phyloP scores from a whole-genome alignment of 1,139 yeast genomes.

The Kodamaea fungicola region DNA sequence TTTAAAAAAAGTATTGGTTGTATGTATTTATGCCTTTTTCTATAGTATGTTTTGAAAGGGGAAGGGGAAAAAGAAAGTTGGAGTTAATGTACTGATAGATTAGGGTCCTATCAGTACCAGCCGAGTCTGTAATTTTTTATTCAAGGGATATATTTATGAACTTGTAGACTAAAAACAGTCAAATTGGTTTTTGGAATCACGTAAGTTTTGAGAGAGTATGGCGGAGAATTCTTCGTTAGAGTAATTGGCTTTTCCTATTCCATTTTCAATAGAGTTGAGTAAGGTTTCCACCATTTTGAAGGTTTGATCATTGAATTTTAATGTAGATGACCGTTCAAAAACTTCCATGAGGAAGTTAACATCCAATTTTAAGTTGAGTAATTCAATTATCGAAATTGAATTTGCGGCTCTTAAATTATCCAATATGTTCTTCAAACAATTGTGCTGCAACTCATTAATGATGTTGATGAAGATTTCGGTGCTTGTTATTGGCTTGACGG shows the following conservation, averaged over 20 bases:
- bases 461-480: conserved; percentile 34
- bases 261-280: conserved; percentile 30
- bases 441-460: conserved; percentile 39
- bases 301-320: conserved; percentile 36
- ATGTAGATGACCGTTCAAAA: conserved; percentile 34
- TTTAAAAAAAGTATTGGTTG: not conserved
- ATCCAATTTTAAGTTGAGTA: conserved; percentile 33
- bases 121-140: not conserved
- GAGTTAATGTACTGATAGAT: conserved; percentile 5
- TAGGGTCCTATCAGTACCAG: conserved; percentile 8
- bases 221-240: conserved; percentile 26
- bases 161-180: conserved; percentile 14
- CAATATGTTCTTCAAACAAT: conserved; percentile 32
- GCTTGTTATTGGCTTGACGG: conserved; percentile 42
- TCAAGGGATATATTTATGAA: not conserved
- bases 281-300: conserved; percentile 35
- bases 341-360: conserved; percentile 39
- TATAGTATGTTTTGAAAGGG: not conserved
- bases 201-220: conserved; percentile 27
- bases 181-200: conserved; percentile 34
- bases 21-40: no score
- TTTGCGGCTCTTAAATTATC: conserved; percentile 24
- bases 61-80: conserved; percentile 12
- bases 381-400: conserved; percentile 16
- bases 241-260: conserved; percentile 17